phyloP scores from a whole-genome alignment of 73 alveolate species.

The Paramecium primaurelia region DNA sequence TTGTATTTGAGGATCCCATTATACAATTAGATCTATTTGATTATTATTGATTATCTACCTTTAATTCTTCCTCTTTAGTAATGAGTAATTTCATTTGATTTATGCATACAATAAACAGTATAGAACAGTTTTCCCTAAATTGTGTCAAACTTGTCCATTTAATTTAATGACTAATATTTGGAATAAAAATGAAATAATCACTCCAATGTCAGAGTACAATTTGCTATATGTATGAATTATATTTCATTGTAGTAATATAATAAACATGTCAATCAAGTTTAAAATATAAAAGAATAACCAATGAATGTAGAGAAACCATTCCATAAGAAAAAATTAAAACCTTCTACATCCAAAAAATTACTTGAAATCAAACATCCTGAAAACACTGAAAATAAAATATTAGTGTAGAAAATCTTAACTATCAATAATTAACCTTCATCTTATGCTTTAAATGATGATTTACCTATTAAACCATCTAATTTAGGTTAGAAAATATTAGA shows the following conservation, averaged over 20 bases:
- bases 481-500: conserved; percentile 38
- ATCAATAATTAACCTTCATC: not conserved
- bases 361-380: conserved; percentile 28
- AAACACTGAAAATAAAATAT: not conserved
- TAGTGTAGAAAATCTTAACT: not conserved
- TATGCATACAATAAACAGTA: not conserved
- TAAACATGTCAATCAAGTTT: not conserved
- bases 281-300: not conserved
- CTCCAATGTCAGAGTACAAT: conserved; percentile 5
- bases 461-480: conserved; percentile 9
- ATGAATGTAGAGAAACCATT: conserved; percentile 25
- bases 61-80: not conserved
- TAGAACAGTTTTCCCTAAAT: conserved; percentile 34
- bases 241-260: not conserved
- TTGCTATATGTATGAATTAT: not conserved
- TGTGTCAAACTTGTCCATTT: conserved; percentile 16
- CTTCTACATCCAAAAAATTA: not conserved
- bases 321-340: not conserved
- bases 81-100: not conserved
- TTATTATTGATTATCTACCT: not conserved
- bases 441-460: not conserved
- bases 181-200: conserved; percentile 13
- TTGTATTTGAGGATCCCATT: not conserved
- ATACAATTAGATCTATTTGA: not conserved
- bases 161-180: conserved; percentile 32